These are phyloP conservation scores for Neocatenulostroma microsporum DNA, from an alignment of 2,329 filamentous ascomycete genomes.

Conservation along the genomic window DNA sequence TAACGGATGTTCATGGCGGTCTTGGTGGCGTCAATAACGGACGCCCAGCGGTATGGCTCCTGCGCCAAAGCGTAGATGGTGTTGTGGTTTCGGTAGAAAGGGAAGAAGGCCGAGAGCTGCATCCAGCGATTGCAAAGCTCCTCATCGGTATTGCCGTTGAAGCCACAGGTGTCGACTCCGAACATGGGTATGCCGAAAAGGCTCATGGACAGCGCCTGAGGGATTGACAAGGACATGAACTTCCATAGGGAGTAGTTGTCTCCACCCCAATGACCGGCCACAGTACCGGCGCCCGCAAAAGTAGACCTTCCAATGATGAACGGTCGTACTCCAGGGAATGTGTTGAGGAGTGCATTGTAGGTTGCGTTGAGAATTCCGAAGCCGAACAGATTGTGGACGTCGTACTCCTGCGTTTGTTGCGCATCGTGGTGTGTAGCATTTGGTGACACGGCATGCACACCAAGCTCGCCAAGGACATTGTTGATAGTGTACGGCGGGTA, in stretches of 20 bases:
- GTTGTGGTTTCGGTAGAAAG: conserved; percentile 72
- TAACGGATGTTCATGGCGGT: conserved; percentile 65
- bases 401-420: conserved; percentile 16
- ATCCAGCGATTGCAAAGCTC: conserved; percentile 37
- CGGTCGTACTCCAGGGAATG: conserved; percentile 20
- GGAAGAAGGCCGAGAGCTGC: conserved; percentile 66
- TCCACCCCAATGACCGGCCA: conserved; percentile 23
- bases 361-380: conserved; percentile 19
- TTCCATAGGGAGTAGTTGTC: conserved; percentile 23
- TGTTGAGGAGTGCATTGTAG: conserved; percentile 17
- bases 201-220: conserved; percentile 21
- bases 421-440: conserved; percentile 21
- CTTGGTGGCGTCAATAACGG: conserved; percentile 57
- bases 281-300: conserved; percentile 18
- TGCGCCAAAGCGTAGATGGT: conserved; percentile 57
- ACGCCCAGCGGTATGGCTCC: conserved; percentile 65
- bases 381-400: conserved; percentile 23
- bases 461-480: too few species aligned
- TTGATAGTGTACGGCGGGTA: conserved; percentile 28
- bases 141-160: conserved; percentile 4
- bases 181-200: conserved; percentile 24
- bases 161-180: conserved; percentile 13
- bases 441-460: too few species aligned
- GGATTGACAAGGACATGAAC: conserved; percentile 22
- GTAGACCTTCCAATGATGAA: conserved; percentile 22